Conservation (phyloP, 1,284 basidiomycete species). For the Heterobasidion irregulare region DNA sequence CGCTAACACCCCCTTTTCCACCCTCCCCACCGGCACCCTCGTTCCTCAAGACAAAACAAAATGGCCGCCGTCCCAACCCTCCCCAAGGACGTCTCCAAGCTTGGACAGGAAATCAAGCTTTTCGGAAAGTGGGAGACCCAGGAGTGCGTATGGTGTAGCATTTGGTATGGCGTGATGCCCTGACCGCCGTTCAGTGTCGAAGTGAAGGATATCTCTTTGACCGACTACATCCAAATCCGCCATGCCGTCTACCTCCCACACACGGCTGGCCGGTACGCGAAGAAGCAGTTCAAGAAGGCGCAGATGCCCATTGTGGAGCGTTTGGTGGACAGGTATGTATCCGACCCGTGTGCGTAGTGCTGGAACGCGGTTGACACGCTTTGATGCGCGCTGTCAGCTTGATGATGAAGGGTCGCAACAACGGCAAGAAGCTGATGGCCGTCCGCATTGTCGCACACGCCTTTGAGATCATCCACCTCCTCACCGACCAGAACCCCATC, state of each 20-base stretch:
- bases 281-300: conserved; percentile 99
- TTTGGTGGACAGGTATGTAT: conserved; percentile 87
- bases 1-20: neutral
- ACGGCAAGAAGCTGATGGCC: conserved; percentile 99
- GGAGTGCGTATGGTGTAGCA: conserved; percentile 59
- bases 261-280: conserved; percentile 98
- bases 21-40: neutral
- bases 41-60: conserved; percentile 7
- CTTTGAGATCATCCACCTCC: conserved; percentile 99
- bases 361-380: neutral
- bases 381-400: conserved; percentile 32
- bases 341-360: neutral
- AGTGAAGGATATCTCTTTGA: conserved; percentile 98
- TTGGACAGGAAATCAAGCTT: conserved; percentile 86
- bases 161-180: neutral
- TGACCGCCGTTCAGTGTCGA: conserved; percentile 62
- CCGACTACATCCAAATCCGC: conserved; percentile 99
- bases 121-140: conserved; percentile 97
- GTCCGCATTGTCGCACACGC: conserved; percentile 99
- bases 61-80: conserved; percentile 66
- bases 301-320: conserved; percentile 99
- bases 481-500: conserved; percentile 99
- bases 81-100: conserved; percentile 78
- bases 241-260: conserved; percentile 97
- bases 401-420: conserved; percentile 99